Base-by-base conservation (phyloP, 441 rosid genomes). In the Eruca vesicaria region DNA sequence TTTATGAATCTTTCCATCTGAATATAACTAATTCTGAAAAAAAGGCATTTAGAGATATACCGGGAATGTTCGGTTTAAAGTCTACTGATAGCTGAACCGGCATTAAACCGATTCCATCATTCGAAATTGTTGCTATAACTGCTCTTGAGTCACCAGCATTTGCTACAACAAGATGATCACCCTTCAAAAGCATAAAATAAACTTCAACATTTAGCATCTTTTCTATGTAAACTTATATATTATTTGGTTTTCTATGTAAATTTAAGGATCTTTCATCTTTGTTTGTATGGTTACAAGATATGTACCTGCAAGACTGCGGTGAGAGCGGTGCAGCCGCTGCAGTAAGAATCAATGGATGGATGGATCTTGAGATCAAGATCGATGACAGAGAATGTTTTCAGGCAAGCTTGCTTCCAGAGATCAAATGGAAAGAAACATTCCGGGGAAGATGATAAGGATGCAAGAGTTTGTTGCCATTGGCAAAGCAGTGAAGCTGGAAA, bases 121-220 rank as follows among this genome's bases (percentile, higher is more conserved):
- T 74, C 66, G 68, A 69, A 75, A 83, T 82, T 20, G 92, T 87
- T 19, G 95, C 97, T 64, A 93, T 50, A 8, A 95, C 90, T 20
- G 97, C 99, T 69, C 98, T 81, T 21, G 95, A 95, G 81, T 95
- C 99, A 3, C 99, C 99, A 7, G 87, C 86, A 31, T 95, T 93
- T 69, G 97, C 98, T 70, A 91, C 67, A 6, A 86, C 76, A 31
- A 92, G 88, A 68, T 87, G 81, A 68, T 73, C 69, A 60, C 77
- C 80, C 80, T 76, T 16, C 26, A n/a, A 33, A 33, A 5, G 15
- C 1, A 33, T 59, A 48, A 67, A 56, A 33, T 14, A 65, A 23
- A 16, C 21, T 33, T 62, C 0, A 60, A 21, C 48, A 32, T 8
- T 74, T 58, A 57, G 48, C 52, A 31, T 7, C 14, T 28, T 19